phyloP scores from a whole-genome alignment of 2,329 filamentous ascomycete genomes.

The Fusarium irregulare region DNA sequence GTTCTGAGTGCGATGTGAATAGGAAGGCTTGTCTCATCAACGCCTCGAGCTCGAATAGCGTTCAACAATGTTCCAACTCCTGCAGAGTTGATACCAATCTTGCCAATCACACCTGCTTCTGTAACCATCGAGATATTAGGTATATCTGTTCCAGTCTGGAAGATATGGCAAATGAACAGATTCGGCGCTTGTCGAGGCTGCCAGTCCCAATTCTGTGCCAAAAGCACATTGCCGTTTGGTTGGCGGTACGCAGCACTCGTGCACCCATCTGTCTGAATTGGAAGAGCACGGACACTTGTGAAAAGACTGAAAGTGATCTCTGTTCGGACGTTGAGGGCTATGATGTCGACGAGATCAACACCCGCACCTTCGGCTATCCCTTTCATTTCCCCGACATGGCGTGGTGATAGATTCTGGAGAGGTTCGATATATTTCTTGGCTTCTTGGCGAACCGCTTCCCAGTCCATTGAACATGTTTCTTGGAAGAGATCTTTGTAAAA shows the following conservation, averaged over 20 bases:
- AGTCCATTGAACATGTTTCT: conserved; percentile 32
- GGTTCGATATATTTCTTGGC: conserved; percentile 26
- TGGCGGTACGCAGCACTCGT: conserved; percentile 62
- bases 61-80: conserved; percentile 72
- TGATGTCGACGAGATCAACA: conserved; percentile 60
- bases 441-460: conserved; percentile 25
- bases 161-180: conserved; percentile 60
- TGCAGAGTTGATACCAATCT: conserved; percentile 70
- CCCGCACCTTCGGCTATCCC: conserved; percentile 65
- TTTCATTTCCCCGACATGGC: conserved; percentile 53
- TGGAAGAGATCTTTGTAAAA: conserved; percentile 35
- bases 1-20: conserved; percentile 70
- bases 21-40: conserved; percentile 62
- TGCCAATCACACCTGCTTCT: conserved; percentile 70
- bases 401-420: conserved; percentile 12
- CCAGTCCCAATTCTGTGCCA: conserved; percentile 74
- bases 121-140: conserved; percentile 67
- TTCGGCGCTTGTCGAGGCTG: conserved; percentile 60
- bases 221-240: conserved; percentile 43
- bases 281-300: conserved; percentile 19
- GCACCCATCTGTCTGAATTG: conserved; percentile 62
- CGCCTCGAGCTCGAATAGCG: conserved; percentile 68
- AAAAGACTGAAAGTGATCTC: conserved; percentile 62
- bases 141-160: conserved; percentile 50
- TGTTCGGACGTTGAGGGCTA: conserved; percentile 62